phyloP scores from a whole-genome alignment of 371 early-diverging fungal genomes.

The Mucor racemosus region DNA sequence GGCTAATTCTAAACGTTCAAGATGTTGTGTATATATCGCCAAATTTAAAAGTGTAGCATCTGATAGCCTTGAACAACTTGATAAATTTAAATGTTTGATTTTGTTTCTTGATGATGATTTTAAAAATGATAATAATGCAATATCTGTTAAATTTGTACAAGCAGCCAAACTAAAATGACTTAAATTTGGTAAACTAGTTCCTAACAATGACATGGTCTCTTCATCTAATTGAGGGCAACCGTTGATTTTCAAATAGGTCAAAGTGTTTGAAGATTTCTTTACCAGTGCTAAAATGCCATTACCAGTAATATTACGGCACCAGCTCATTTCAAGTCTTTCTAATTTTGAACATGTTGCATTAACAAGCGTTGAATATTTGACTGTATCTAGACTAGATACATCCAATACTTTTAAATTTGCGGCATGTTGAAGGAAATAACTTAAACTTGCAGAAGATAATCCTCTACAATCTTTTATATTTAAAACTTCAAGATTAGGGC shows the following conservation, averaged over 20 bases:
- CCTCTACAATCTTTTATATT: slow-evolving; percentile 55
- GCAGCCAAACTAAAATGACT: slow-evolving; percentile 52
- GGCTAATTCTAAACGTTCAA: slow-evolving; percentile 59
- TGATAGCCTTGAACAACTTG: slow-evolving; percentile 52
- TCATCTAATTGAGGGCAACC: slow-evolving; percentile 58
- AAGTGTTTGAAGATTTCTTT: slow-evolving; percentile 33
- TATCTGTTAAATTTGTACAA: slow-evolving; percentile 53
- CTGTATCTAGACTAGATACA: slow-evolving; percentile 50
- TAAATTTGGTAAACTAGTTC: slow-evolving; percentile 42
- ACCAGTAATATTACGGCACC: slow-evolving; percentile 62
- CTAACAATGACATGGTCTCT: slow-evolving; percentile 43
- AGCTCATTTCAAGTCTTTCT: slow-evolving; percentile 52
- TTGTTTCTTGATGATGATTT: not conserved
- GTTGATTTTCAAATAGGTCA: slow-evolving; percentile 51
- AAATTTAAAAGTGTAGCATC: slow-evolving; percentile 47
- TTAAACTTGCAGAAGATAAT: slow-evolving; percentile 53
- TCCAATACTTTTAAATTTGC: slow-evolving; percentile 43
- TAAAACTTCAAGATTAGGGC: slow-evolving; percentile 58
- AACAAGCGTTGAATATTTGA: slow-evolving; percentile 52
- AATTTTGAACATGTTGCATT: slow-evolving; percentile 38
- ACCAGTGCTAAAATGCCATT: slow-evolving; percentile 39
- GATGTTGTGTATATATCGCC: slow-evolving; percentile 32
- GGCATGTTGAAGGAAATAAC: slow-evolving; percentile 35
- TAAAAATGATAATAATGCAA: slow-evolving; percentile 42
- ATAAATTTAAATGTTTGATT: slow-evolving; percentile 55